Evolutionary conservation across 176 grass and related monocot species (phyloP), one percentile per base, ranked within the genome.

Genomic region (Coix lacrymajobi): DNA sequence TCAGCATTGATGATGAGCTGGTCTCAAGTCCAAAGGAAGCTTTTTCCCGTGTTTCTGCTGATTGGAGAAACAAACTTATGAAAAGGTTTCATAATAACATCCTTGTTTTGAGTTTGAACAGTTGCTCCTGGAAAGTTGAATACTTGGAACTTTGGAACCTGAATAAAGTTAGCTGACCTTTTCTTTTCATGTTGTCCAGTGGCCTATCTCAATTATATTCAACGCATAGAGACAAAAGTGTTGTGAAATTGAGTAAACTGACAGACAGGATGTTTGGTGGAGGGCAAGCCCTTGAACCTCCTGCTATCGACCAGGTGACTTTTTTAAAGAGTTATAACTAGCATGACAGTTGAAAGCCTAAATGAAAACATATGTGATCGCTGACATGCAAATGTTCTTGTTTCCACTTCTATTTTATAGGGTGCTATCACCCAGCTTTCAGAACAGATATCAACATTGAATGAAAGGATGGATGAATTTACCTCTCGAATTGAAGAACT

Each of bases 391-490:
- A 77, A 68, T 73, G 1, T 76, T 79, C 22, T 77, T 56, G 57
- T 45, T 71, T 56, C 69, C 39, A 56, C 32, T 45, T 41, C 10
- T 37, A 25, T 82, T 89, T 29, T 70, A 26, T 76, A 97, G 94
- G 94, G 92, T 78, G 77, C 68, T 49, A 86, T 94, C 60, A 91
- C 83, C 37, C 95, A 95, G 34, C 86, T 98, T 25, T 93, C 92
- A 30, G 92, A 98, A 81, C 95, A 98, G 79, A 95, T 98, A 75
- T 93, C 82, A 60, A 93, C 92, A 0, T 84, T 98, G 45, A 98
- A 91, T 76, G 95, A 95, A 90, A 92, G 95, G 73, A 92, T 98
- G 90, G 90, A 98, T 61, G 95, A 95, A 71, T 95, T 98, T 52
- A 98, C 90, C 57, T 98, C 90, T 72, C 75, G 87, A 71, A 85